A percentile compares a stretch with the other conserved stretches of the same genome.
phyloP scores from a whole-genome alignment of 805 yeast genomes.

The Isabelozyma heimii region DNA sequence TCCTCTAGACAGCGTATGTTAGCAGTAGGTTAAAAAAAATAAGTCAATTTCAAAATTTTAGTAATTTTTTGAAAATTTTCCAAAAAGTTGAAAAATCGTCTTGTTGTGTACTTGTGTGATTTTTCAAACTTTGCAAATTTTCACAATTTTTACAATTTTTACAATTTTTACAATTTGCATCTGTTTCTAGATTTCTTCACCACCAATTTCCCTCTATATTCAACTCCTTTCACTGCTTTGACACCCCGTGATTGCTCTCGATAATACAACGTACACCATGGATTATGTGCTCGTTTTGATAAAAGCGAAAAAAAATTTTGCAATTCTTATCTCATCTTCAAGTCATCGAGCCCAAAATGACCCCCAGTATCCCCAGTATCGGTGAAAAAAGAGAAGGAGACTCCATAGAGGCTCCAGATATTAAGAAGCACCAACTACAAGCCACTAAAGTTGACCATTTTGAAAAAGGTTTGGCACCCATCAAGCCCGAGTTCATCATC shows the following conservation, averaged over 20 bases:
- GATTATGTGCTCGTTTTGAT: background rate
- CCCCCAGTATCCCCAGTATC: background rate
- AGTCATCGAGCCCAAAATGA: background rate
- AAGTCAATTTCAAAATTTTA: too few relatives aligned
- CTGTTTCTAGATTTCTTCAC: too few relatives aligned
- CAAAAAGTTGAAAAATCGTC: too few relatives aligned
- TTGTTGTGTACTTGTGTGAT: too few relatives aligned
- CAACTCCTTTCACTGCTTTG: background rate
- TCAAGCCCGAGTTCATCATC: constrained; percentile 69
- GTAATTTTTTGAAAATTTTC: too few relatives aligned
- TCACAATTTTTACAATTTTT: too few relatives aligned
- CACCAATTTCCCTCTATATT: too few relatives aligned
- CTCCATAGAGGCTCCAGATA: constrained; percentile 6
- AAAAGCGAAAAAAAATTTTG: background rate
- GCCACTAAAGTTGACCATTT: constrained; percentile 12
- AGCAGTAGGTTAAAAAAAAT: too few relatives aligned
- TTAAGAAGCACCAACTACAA: constrained; percentile 16
- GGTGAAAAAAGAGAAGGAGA: constrained; percentile 12
- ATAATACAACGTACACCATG: background rate
- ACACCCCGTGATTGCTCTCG: background rate
- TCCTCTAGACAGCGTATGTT: too few relatives aligned
- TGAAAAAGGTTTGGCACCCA: constrained; percentile 67
- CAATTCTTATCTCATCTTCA: background rate
- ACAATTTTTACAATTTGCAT: too few relatives aligned
- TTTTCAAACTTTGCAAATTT: too few relatives aligned